Conservation (phyloP, 2,329 filamentous ascomycete species). For the Periglandula ipomoeae region DNA sequence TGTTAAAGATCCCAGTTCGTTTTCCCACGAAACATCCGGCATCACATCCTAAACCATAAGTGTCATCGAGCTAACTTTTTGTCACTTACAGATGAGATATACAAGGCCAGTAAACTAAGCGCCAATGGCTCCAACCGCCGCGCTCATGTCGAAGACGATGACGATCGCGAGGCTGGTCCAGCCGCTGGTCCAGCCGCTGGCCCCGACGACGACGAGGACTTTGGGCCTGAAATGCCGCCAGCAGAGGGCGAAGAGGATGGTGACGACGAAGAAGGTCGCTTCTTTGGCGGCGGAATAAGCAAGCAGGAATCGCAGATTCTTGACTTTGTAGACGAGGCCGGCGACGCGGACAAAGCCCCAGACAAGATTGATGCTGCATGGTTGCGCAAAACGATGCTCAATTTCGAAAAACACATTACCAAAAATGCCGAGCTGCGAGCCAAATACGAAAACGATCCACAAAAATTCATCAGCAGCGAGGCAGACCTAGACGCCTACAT, state of each 20-base stretch:
- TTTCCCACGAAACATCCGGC: background rate
- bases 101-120: conserved; percentile 51
- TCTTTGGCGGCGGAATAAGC: conserved; percentile 88
- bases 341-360: conserved; percentile 29
- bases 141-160: conserved; percentile 32
- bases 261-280: conserved; percentile 86
- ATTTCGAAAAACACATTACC: conserved; percentile 82
- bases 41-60: background rate
- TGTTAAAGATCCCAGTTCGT: conserved; percentile 51
- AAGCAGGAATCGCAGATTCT: conserved; percentile 72
- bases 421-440: conserved; percentile 86
- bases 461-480: conserved; percentile 77
- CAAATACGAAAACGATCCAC: conserved; percentile 69
- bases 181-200: conserved; percentile 43
- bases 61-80: background rate
- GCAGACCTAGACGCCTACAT: conserved; percentile 85
- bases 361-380: conserved; percentile 79
- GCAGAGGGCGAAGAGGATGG: conserved; percentile 41
- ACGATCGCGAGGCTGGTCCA: conserved; percentile 38
- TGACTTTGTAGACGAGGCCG: conserved; percentile 66
- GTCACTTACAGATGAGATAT: conserved; percentile 43
- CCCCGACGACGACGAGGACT: conserved; percentile 35
- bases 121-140: conserved; percentile 36
- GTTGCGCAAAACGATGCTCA: conserved; percentile 71
- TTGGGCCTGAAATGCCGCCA: conserved; percentile 36